These are phyloP conservation scores for Coniochaeta hoffmannii DNA, from an alignment of 2,329 filamentous ascomycete species.

Conservation along the genomic window DNA sequence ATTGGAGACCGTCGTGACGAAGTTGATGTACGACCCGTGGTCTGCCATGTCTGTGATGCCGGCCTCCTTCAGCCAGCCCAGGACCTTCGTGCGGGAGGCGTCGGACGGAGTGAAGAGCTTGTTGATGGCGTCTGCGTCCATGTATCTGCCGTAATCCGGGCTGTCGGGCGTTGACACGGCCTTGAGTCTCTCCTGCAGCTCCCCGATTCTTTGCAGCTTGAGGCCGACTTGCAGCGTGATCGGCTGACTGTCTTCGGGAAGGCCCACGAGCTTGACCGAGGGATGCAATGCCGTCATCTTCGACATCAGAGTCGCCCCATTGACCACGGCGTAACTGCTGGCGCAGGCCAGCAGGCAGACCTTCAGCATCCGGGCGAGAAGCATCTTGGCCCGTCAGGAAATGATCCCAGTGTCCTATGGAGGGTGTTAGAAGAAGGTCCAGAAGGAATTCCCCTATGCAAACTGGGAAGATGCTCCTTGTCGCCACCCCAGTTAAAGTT, in stretches of 20 bases:
- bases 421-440: not conserved
- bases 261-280: conserved; percentile 9
- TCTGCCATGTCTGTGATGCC: conserved; percentile 11
- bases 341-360: not conserved
- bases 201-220: conserved; percentile 16
- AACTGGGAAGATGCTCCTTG: too few species aligned
- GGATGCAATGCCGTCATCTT: conserved; percentile 8
- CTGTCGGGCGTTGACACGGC: conserved; percentile 18
- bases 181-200: conserved; percentile 16
- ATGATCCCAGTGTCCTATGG: not conserved
- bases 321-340: not conserved
- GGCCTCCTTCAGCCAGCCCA: conserved; percentile 14
- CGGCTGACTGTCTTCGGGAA: conserved; percentile 8
- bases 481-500: too few species aligned
- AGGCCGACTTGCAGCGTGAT: conserved; percentile 13
- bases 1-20: conserved; percentile 25
- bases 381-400: not conserved
- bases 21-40: conserved; percentile 19
- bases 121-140: conserved; percentile 15
- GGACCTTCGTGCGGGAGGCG: conserved; percentile 12
- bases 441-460: too few species aligned
- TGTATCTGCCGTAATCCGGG: conserved; percentile 18
- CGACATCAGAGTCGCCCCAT: conserved; percentile 11
- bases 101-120: conserved; percentile 16
- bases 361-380: not conserved